Conservation (phyloP, 805 yeast species). For the Wickerhamomyces mucosus region DNA sequence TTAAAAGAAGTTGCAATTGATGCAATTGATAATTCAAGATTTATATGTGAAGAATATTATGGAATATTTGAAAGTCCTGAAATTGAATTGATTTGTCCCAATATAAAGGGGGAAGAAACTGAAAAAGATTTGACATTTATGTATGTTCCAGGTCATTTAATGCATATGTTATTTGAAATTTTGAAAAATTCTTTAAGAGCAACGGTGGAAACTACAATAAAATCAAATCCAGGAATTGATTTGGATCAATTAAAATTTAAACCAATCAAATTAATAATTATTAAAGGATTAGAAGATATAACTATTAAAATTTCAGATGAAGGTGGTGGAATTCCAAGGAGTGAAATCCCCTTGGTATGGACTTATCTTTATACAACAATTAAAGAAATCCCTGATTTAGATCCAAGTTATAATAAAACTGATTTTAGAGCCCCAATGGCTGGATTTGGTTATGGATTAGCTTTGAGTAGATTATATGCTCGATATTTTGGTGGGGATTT, state of each 20-base stretch:
- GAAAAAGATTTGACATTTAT: slow-evolving; percentile 74
- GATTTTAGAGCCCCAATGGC: slow-evolving; percentile 88
- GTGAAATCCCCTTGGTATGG: slow-evolving; percentile 81
- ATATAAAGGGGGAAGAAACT: no score
- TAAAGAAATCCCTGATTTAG: slow-evolving; percentile 52
- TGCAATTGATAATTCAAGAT: slow-evolving; percentile 84
- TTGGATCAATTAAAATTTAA: slow-evolving; percentile 67
- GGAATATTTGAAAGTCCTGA: slow-evolving; percentile 82
- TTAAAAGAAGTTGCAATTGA: slow-evolving; percentile 77
- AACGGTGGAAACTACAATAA: slow-evolving; percentile 72
- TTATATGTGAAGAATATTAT: slow-evolving; percentile 85
- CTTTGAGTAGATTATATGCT: slow-evolving; percentile 77
- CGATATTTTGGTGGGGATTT: slow-evolving; percentile 88
- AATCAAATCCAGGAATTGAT: slow-evolving; percentile 34
- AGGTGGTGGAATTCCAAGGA: slow-evolving; percentile 88
- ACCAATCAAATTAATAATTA: slow-evolving; percentile 76
- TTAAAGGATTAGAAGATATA: slow-evolving; percentile 84
- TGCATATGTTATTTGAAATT: slow-evolving; percentile 85
- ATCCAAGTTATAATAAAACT: slow-evolving; percentile 33
- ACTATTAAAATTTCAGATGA: slow-evolving; percentile 87
- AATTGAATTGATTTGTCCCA: slow-evolving; percentile 59
- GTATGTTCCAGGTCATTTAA: slow-evolving; percentile 90
- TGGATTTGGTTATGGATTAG: slow-evolving; percentile 88
- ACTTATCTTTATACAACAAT: slow-evolving; percentile 88
- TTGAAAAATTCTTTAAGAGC: slow-evolving; percentile 83